Evolutionary conservation across 1,284 basidiomycete species (phyloP).

Genomic region (Vanrija sp.): DNA sequence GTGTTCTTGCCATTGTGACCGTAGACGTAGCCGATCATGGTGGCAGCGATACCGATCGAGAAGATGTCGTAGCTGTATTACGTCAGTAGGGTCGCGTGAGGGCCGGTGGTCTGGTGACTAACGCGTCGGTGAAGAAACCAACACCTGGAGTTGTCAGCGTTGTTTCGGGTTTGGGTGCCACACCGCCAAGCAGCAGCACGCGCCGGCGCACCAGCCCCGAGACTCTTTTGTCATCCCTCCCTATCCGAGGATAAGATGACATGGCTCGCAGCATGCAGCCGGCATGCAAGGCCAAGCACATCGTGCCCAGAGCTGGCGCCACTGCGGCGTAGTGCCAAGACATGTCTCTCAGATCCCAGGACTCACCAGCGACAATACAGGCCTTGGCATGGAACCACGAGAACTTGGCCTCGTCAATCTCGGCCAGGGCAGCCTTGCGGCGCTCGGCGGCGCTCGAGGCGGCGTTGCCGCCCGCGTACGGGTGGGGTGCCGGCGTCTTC

Average conservation of each 20-base stretch:
- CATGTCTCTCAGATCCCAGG: too few species aligned
- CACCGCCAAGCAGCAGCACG: too few species aligned
- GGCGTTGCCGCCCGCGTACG: conserved; percentile 1
- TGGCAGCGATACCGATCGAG: conserved; percentile 63
- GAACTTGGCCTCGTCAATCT: conserved; percentile 71
- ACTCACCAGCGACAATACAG: conserved; percentile 50
- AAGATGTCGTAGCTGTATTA: too few species aligned
- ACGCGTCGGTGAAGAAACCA: conserved; percentile 49
- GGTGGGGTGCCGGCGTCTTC: conserved; percentile 1
- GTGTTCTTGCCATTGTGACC: conserved; percentile 51
- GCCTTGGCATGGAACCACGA: conserved; percentile 54
- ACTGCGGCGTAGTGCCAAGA: neutral
- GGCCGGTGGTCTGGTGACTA: too few species aligned
- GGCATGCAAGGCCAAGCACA: neutral
- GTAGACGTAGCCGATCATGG: conserved; percentile 74
- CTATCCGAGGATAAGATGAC: too few species aligned
- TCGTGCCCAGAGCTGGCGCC: neutral
- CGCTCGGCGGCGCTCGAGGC: conserved; percentile 44
- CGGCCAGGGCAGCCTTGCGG: conserved; percentile 66
- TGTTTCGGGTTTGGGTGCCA: neutral
- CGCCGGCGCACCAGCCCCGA: too few species aligned
- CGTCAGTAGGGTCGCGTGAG: too few species aligned
- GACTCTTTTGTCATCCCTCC: too few species aligned
- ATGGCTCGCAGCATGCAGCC: too few species aligned
- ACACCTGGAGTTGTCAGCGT: conserved; percentile 25